Evolutionary conservation across 441 rosid species (phyloP).

Genomic region (Pelargonium cotyledonis): DNA sequence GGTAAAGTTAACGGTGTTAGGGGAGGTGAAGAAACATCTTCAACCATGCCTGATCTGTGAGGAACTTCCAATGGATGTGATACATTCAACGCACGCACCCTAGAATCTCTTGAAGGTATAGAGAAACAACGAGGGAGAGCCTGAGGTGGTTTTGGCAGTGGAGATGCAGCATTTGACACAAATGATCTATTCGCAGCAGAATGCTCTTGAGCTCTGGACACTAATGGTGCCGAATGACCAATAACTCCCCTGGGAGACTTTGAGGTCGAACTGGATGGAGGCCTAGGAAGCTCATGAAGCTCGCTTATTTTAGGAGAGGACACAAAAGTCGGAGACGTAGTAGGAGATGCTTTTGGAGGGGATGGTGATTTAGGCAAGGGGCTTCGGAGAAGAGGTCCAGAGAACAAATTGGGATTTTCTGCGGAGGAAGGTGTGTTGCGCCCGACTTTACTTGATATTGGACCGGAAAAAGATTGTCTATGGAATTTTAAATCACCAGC

Average conservation of each 20-base stretch:
- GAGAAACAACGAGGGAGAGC: conserved; percentile 57
- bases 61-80: conserved; percentile 32
- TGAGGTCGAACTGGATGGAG: conserved; percentile 35
- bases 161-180: conserved; percentile 41
- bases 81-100: conserved; percentile 34
- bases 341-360: conserved; percentile 45
- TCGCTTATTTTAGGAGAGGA: conserved; percentile 66
- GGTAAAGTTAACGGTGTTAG: conserved; percentile 52
- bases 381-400: conserved; percentile 62
- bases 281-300: conserved; percentile 82
- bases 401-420: conserved; percentile 43
- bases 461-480: conserved; percentile 59
- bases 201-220: conserved; percentile 34
- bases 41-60: conserved; percentile 34
- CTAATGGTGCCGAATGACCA: conserved; percentile 58
- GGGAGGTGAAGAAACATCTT: conserved; percentile 52
- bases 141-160: conserved; percentile 47
- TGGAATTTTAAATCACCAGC: conserved; percentile 29
- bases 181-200: conserved; percentile 27
- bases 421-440: conserved; percentile 30
- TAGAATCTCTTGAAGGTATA: conserved; percentile 48
- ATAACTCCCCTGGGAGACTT: conserved; percentile 31
- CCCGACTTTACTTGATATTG: conserved; percentile 39
- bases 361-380: conserved; percentile 36
- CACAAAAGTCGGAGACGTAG: conserved; percentile 42